Percentiles rank a stretch among this genome's conserved stretches.
phyloP scores from a whole-genome alignment of 148 eudicot species.

The Polygonum maritimum region DNA sequence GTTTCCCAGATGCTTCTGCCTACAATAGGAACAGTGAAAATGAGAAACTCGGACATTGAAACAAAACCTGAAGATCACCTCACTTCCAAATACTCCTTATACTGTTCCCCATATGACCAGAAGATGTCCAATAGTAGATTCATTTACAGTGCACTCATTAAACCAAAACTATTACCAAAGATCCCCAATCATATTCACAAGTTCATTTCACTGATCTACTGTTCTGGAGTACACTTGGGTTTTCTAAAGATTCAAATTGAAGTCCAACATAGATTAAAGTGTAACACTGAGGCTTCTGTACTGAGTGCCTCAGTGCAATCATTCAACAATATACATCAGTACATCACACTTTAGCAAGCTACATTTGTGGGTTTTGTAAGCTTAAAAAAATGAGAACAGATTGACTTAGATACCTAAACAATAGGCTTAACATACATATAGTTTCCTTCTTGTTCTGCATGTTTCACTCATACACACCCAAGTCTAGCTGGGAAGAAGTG shows the following conservation, averaged over 20 bases:
- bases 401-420: not conserved
- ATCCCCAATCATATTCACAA: not conserved
- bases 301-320: not conserved
- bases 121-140: no score
- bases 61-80: not conserved
- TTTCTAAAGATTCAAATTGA: not conserved
- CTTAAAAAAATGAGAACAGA: not conserved
- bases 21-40: conserved; percentile 13
- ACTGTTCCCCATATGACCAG: no score
- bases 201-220: not conserved
- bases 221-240: not conserved
- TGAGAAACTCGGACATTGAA: not conserved
- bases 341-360: no score
- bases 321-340: no score
- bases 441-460: not conserved
- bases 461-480: not conserved
- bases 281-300: not conserved
- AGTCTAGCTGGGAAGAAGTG: not conserved
- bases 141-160: no score
- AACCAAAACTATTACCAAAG: not conserved
- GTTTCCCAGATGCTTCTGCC: conserved; percentile 90
- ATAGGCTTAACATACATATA: not conserved
- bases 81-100: no score
- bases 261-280: not conserved
- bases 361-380: not conserved